Conservation (phyloP, 2,329 filamentous ascomycete species). For the Beauveria australis region DNA sequence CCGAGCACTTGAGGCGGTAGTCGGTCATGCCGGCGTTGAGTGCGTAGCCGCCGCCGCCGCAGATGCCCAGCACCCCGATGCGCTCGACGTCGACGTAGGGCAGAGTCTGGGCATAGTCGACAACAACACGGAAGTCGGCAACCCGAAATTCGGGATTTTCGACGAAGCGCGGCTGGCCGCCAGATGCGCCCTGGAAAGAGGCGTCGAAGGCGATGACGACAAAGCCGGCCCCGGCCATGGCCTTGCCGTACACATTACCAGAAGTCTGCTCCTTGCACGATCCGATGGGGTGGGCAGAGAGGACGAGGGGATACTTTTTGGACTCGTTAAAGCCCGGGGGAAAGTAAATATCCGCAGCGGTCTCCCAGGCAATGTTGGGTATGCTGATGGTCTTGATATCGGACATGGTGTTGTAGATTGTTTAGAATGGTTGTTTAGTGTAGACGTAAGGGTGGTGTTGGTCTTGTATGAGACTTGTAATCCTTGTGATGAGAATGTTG, state of each 20-base stretch:
- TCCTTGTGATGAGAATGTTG: background rate
- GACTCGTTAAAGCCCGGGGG: background rate
- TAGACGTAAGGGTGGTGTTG: background rate
- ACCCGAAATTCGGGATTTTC: slow-evolving; percentile 29
- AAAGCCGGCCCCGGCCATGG: slow-evolving; percentile 24
- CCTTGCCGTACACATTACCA: slow-evolving; percentile 22
- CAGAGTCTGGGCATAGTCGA: slow-evolving; percentile 22
- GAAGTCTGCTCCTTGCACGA: slow-evolving; percentile 29
- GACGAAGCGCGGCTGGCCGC: slow-evolving; percentile 23
- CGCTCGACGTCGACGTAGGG: slow-evolving; percentile 21
- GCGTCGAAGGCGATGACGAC: slow-evolving; percentile 22
- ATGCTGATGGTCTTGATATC: background rate
- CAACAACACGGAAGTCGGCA: slow-evolving; percentile 25
- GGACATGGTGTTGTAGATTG: background rate
- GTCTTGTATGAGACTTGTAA: background rate
- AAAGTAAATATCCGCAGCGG: background rate
- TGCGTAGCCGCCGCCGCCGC: slow-evolving; percentile 28
- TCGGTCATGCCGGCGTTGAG: slow-evolving; percentile 26
- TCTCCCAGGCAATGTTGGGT: slow-evolving; percentile 6
- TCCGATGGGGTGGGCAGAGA: slow-evolving; percentile 22
- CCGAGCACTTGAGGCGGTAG: slow-evolving; percentile 27
- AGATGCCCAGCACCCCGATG: slow-evolving; percentile 31
- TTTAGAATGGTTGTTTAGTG: background rate
- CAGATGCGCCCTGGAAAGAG: slow-evolving; percentile 26
- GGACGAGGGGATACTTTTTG: slow-evolving; percentile 13